phyloP scores from a whole-genome alignment of 345 rosid species.

The Bruguiera gymnorhiza region DNA sequence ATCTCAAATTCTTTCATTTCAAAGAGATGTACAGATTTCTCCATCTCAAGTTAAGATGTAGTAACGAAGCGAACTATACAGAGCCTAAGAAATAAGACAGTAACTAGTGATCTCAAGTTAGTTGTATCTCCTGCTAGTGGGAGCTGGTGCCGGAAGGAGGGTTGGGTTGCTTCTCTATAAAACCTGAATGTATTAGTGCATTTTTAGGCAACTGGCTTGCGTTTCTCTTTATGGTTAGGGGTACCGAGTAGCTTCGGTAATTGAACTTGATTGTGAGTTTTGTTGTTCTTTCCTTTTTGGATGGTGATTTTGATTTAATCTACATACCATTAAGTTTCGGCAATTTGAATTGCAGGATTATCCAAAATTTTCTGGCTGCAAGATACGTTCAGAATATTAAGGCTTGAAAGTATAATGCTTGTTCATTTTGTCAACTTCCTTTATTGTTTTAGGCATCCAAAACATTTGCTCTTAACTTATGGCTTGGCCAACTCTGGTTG shows the following conservation, averaged over 20 bases:
- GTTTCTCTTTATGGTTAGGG: not conserved
- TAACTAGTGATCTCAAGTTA: not conserved
- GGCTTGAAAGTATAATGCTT: not conserved
- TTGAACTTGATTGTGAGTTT: not conserved
- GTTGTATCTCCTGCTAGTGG: not conserved
- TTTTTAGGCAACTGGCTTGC: not conserved
- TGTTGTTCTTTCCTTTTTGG: not conserved
- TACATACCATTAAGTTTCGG: not conserved
- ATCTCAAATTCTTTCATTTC: too few species aligned
- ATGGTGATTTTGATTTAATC: not conserved
- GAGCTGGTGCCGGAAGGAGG: not conserved
- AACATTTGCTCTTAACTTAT: not conserved
- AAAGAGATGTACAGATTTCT: too few species aligned
- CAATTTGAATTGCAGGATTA: not conserved
- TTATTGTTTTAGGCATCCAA: not conserved
- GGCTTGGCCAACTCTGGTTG: slow-evolving; percentile 19
- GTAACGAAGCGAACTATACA: too few species aligned
- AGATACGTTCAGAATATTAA: not conserved
- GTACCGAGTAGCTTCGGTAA: not conserved
- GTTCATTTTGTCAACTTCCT: not conserved
- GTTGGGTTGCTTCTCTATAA: not conserved
- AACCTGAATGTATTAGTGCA: not conserved
- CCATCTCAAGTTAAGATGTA: too few species aligned
- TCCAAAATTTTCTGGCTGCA: not conserved
- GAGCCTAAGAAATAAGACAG: not conserved